A percentile compares a stretch with the other conserved stretches of the same genome.
Evolutionary conservation across 148 eudicot species (phyloP).

Genomic region (Dysphania ambrosioides): DNA sequence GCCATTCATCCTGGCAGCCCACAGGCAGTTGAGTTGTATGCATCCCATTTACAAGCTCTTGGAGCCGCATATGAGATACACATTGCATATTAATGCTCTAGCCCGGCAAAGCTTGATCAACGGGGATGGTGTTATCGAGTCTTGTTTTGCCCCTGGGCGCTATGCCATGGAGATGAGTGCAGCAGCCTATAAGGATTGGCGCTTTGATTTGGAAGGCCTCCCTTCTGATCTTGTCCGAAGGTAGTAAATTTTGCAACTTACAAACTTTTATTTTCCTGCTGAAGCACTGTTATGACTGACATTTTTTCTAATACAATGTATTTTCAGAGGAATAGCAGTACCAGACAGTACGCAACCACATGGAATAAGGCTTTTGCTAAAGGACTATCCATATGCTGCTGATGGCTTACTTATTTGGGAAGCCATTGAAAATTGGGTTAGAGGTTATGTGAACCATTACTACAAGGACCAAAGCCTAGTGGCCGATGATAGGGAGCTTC

Average conservation of each 20-base stretch:
- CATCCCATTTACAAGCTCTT: slow-evolving; percentile 89
- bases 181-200: slow-evolving; percentile 86
- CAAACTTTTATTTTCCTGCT: not conserved
- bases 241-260: slow-evolving; percentile 29
- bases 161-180: slow-evolving; percentile 93
- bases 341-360: slow-evolving; percentile 79
- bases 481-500: slow-evolving; percentile 71
- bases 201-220: slow-evolving; percentile 80
- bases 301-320: not conserved
- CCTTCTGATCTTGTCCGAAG: slow-evolving; percentile 82
- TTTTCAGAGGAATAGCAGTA: slow-evolving; percentile 78
- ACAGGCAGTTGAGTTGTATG: slow-evolving; percentile 82
- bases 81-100: slow-evolving; percentile 65
- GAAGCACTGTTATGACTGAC: not conserved
- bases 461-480: slow-evolving; percentile 55
- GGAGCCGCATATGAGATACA: slow-evolving; percentile 98
- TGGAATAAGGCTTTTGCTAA: slow-evolving; percentile 60
- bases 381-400: slow-evolving; percentile 93
- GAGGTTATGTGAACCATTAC: slow-evolving; percentile 61
- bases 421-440: slow-evolving; percentile 74
- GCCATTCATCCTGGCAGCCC: slow-evolving; percentile 85
- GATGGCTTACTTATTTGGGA: slow-evolving; percentile 90
- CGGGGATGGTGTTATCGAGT: slow-evolving; percentile 79
- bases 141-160: slow-evolving; percentile 86
- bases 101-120: slow-evolving; percentile 77